Conservation (phyloP, 257 asterid genomes). For the Rhazya stricta region DNA sequence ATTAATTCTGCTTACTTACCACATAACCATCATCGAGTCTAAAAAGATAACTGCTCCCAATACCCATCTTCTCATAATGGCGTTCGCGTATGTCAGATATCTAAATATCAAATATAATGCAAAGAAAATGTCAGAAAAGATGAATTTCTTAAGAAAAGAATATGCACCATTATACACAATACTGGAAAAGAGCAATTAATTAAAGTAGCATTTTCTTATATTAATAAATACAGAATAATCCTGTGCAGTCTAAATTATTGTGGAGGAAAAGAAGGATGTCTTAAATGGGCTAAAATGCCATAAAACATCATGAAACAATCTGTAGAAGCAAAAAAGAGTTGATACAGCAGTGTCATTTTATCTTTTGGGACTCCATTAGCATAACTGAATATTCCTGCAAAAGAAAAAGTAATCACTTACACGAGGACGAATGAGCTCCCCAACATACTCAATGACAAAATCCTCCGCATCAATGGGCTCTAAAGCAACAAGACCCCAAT, state of each 20-base stretch:
- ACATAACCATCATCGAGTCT: conserved; percentile 99
- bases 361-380: background rate
- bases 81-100: conserved; percentile 91
- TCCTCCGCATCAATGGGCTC: conserved; percentile 99
- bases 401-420: conserved; percentile 38
- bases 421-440: conserved; percentile 91
- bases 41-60: conserved; percentile 98
- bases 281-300: background rate
- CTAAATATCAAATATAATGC: conserved; percentile 28
- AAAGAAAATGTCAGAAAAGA: background rate
- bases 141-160: background rate
- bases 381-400: background rate
- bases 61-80: conserved; percentile 89
- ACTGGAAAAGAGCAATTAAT: background rate
- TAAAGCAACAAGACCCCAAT: conserved; percentile 95
- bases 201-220: background rate
- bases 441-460: conserved; percentile 97
- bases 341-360: background rate
- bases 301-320: background rate
- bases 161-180: background rate
- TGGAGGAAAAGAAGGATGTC: background rate
- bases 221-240: background rate
- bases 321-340: background rate
- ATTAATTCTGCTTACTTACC: conserved; percentile 40
- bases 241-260: background rate